These are phyloP conservation scores for Aspergillus pseudoviridinutans DNA, from an alignment of 2,329 filamentous ascomycete species.

Conservation along the genomic window DNA sequence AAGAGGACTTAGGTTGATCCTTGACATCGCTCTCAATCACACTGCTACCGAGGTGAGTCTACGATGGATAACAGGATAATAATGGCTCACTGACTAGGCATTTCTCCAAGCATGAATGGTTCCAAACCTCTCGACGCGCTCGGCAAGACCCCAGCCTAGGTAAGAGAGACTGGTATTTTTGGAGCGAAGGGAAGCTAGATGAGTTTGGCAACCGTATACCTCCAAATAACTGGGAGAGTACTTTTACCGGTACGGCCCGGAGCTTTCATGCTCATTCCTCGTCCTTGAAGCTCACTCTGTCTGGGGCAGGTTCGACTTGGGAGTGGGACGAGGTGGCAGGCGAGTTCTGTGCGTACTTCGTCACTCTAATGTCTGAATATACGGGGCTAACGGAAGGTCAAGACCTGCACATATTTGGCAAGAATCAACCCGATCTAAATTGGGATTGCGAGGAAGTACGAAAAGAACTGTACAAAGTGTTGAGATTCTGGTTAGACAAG, in stretches of 20 bases:
- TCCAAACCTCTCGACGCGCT: slow-evolving; percentile 57
- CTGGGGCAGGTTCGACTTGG: slow-evolving; percentile 21
- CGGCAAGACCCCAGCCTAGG: slow-evolving; percentile 52
- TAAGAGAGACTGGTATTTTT: slow-evolving; percentile 64
- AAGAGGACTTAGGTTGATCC: slow-evolving; percentile 47
- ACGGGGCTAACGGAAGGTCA: neutral
- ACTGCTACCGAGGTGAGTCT: slow-evolving; percentile 26
- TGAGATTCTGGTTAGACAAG: slow-evolving; percentile 71
- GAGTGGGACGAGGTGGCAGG: slow-evolving; percentile 62
- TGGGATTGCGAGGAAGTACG: slow-evolving; percentile 67
- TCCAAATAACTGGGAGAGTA: slow-evolving; percentile 66
- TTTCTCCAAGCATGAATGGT: slow-evolving; percentile 58
- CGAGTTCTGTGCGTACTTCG: slow-evolving; percentile 53
- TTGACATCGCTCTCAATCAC: slow-evolving; percentile 47
- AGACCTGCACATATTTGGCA: slow-evolving; percentile 14
- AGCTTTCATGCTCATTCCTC: neutral
- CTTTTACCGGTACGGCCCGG: slow-evolving; percentile 30
- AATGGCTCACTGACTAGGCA: slow-evolving; percentile 31
- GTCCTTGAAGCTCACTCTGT: neutral
- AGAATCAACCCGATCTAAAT: slow-evolving; percentile 62
- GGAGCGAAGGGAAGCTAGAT: slow-evolving; percentile 46
- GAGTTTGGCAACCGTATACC: slow-evolving; percentile 57
- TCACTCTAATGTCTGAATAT: neutral
- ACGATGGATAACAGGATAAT: slow-evolving; percentile 46
- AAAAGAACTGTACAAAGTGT: slow-evolving; percentile 61